phyloP scores from a whole-genome alignment of 1,139 yeast genomes.

The Pichia sp. region DNA sequence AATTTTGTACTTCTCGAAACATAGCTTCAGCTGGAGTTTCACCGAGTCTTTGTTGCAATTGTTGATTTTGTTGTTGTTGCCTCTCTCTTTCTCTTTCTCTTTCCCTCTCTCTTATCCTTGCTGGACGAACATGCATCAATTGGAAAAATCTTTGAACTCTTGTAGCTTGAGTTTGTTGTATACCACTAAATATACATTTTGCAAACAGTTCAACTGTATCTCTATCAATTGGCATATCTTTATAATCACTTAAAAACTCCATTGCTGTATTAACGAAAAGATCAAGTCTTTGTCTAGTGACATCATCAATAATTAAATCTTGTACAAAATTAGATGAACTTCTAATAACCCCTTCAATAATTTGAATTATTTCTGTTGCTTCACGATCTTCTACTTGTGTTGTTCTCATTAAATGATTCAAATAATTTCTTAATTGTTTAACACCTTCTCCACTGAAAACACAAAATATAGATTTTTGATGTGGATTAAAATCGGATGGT shows the following conservation, averaged over 20 bases:
- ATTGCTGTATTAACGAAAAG: constrained; percentile 23
- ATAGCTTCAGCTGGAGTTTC: neutral
- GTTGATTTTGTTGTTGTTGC: constrained; percentile 6
- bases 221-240: constrained; percentile 20
- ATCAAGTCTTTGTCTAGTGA: constrained; percentile 20
- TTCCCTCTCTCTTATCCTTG: constrained; percentile 12
- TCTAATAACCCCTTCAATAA: constrained; percentile 23
- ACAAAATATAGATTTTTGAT: constrained; percentile 81
- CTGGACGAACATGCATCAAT: constrained; percentile 21
- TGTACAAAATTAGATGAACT: constrained; percentile 14
- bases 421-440: constrained; percentile 28
- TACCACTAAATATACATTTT: constrained; percentile 24
- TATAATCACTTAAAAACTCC: constrained; percentile 25
- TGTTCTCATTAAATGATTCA: constrained; percentile 24
- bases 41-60: neutral
- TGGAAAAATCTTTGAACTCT: constrained; percentile 27
- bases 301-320: constrained; percentile 13
- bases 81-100: constrained; percentile 12
- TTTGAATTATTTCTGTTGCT: constrained; percentile 26
- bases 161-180: constrained; percentile 26
- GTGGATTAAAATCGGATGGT: constrained; percentile 85
- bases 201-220: constrained; percentile 24
- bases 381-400: constrained; percentile 27
- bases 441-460: constrained; percentile 94
- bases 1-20: neutral